A percentile compares a stretch with the other conserved stretches of the same genome.
Conservation (phyloP, 768 basidiomycete species). For the Cyclocybe aegerita region DNA sequence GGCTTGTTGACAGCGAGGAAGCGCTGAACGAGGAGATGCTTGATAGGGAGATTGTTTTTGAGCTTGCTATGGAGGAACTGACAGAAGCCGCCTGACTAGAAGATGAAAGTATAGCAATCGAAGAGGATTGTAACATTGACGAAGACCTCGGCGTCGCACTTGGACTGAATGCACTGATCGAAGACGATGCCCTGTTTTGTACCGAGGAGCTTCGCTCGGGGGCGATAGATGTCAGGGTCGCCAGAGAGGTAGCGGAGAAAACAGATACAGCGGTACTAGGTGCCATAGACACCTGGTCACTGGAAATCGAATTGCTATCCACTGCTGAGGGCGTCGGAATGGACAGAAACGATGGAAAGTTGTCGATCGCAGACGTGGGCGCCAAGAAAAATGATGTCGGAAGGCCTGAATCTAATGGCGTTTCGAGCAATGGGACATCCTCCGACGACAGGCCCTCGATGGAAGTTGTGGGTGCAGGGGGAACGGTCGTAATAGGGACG, state of each 20-base stretch:
- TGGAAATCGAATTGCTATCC: no score
- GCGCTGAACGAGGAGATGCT: conserved; percentile 4
- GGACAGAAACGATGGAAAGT: no score
- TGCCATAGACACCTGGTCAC: no score
- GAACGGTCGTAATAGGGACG: no score
- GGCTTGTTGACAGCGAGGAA: background rate
- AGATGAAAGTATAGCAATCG: background rate
- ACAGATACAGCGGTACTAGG: background rate
- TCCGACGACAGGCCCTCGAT: background rate
- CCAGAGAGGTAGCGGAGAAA: conserved; percentile 3
- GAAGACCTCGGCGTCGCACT: background rate
- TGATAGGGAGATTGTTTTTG: background rate
- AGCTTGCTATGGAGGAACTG: no score
- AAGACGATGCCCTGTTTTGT: no score
- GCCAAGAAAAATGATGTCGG: background rate
- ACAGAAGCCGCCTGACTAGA: background rate
- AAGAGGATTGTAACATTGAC: background rate
- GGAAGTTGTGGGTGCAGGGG: no score
- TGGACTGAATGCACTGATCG: no score
- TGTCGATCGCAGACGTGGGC: background rate
- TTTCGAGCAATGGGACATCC: no score
- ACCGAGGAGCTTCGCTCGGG: no score
- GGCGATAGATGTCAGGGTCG: background rate
- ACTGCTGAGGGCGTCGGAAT: no score
- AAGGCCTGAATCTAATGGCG: no score